A percentile compares a stretch with the other conserved stretches of the same genome.
These are phyloP conservation scores for Yamadazyma tumulicola DNA, from an alignment of 805 yeast species.

Conservation along the genomic window DNA sequence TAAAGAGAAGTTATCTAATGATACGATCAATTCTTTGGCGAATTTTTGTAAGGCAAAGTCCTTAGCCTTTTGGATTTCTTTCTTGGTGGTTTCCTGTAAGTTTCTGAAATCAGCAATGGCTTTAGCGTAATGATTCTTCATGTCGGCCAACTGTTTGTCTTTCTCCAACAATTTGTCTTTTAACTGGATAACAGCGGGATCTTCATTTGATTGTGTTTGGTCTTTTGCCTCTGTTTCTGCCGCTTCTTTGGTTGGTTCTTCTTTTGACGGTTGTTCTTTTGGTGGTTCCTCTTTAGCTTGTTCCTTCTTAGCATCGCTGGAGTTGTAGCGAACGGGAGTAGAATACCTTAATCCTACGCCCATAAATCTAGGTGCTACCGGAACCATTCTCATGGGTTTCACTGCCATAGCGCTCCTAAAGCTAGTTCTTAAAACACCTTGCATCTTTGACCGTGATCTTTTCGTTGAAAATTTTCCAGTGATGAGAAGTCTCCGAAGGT, in stretches of 20 bases:
- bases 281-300: no score
- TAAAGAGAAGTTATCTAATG: constrained; percentile 85
- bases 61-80: constrained; percentile 80
- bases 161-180: constrained; percentile 55
- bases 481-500: no score
- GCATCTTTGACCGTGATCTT: no score
- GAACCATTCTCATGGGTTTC: no score
- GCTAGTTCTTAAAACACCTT: no score
- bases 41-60: constrained; percentile 91
- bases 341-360: no score
- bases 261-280: no score
- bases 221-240: constrained; percentile 10
- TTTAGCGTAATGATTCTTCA: constrained; percentile 79
- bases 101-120: constrained; percentile 91
- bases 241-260: constrained; percentile 2
- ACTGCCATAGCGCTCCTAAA: no score
- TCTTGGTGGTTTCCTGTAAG: constrained; percentile 84
- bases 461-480: no score
- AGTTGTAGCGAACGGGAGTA: no score
- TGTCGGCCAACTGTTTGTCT: constrained; percentile 71
- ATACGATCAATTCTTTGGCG: constrained; percentile 84
- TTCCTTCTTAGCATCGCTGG: not conserved
- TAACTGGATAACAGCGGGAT: constrained; percentile 29
- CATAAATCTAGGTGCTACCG: no score
- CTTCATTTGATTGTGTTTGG: constrained; percentile 9